These are phyloP conservation scores for Scedosporium minutisporum DNA, from an alignment of 2,329 filamentous ascomycete species.

Conservation along the genomic window DNA sequence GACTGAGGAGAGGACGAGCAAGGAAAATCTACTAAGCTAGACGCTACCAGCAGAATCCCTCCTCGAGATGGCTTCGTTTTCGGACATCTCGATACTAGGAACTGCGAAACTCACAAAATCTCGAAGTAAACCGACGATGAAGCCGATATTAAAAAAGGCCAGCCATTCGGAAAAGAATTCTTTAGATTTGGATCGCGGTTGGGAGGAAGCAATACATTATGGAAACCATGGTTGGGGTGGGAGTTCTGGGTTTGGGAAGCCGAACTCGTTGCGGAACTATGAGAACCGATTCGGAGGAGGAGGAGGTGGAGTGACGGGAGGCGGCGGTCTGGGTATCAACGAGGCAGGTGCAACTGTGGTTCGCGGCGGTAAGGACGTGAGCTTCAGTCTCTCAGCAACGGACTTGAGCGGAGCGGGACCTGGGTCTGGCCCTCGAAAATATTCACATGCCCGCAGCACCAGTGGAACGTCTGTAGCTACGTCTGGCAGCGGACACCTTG, in stretches of 20 bases:
- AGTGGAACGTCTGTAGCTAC: slow-evolving; percentile 48
- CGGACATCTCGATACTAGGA: slow-evolving; percentile 1
- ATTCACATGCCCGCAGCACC: slow-evolving; percentile 47
- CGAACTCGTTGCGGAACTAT: background rate
- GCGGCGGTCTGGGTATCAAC: slow-evolving; percentile 6
- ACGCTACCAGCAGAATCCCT: background rate
- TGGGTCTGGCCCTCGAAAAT: slow-evolving; percentile 24
- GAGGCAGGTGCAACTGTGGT: slow-evolving; percentile 9
- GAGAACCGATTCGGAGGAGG: background rate
- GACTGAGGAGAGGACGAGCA: background rate
- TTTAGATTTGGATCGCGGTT: slow-evolving; percentile 50
- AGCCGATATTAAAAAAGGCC: slow-evolving; percentile 45
- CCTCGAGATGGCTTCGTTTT: slow-evolving; percentile 3
- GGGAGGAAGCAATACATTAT: slow-evolving; percentile 42
- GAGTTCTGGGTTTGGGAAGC: slow-evolving; percentile 5
- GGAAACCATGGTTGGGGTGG: slow-evolving; percentile 23
- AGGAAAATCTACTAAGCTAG: background rate
- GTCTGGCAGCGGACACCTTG: slow-evolving; percentile 34
- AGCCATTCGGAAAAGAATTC: slow-evolving; percentile 52
- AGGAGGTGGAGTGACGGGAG: slow-evolving; percentile 6
- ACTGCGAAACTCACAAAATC: slow-evolving; percentile 2
- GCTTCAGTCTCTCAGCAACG: slow-evolving; percentile 31
- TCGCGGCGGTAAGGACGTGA: slow-evolving; percentile 30
- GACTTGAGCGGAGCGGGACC: slow-evolving; percentile 13
- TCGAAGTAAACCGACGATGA: slow-evolving; percentile 4